Evolutionary conservation across 1,139 yeast genomes (phyloP).

Genomic region (Debaryomyces fabryi): DNA sequence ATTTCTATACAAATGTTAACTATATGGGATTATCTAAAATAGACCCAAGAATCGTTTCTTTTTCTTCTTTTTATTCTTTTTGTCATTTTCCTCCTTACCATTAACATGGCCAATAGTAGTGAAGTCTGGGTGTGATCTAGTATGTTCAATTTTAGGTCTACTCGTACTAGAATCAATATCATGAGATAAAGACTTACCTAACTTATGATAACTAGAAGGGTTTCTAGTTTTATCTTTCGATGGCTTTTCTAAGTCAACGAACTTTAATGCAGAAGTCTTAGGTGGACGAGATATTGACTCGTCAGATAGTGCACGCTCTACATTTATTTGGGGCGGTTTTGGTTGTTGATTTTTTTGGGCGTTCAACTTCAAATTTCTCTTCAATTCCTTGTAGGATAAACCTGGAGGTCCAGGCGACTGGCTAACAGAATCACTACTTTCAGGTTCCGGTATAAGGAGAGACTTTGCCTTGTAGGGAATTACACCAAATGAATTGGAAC

Average conservation of each 20-base stretch:
- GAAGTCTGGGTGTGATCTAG: conserved; percentile 46
- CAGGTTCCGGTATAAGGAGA: conserved; percentile 36
- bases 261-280: conserved; percentile 24
- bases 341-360: conserved; percentile 13
- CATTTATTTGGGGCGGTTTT: conserved; percentile 15
- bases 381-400: conserved; percentile 42
- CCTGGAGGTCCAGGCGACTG: conserved; percentile 20
- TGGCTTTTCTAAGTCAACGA: conserved; percentile 30
- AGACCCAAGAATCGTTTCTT: conserved; percentile 43
- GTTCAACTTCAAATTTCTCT: conserved; percentile 28
- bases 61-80: conserved; percentile 25
- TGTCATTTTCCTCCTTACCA: conserved; percentile 10
- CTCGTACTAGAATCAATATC: conserved; percentile 29
- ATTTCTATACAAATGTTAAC: neutral
- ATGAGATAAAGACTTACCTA: conserved; percentile 34
- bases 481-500: conserved; percentile 44
- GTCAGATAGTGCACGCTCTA: conserved; percentile 5
- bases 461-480: conserved; percentile 49
- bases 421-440: conserved; percentile 16
- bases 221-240: conserved; percentile 8
- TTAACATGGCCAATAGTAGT: conserved; percentile 12
- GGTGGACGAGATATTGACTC: conserved; percentile 4
- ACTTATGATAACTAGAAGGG: conserved; percentile 14
- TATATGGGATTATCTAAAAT: conserved; percentile 18
- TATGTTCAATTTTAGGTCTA: conserved; percentile 39